A percentile compares a stretch with the other conserved stretches of the same genome.
phyloP scores from a whole-genome alignment of 805 yeast genomes.

The Scheffersomyces amazonensis region DNA sequence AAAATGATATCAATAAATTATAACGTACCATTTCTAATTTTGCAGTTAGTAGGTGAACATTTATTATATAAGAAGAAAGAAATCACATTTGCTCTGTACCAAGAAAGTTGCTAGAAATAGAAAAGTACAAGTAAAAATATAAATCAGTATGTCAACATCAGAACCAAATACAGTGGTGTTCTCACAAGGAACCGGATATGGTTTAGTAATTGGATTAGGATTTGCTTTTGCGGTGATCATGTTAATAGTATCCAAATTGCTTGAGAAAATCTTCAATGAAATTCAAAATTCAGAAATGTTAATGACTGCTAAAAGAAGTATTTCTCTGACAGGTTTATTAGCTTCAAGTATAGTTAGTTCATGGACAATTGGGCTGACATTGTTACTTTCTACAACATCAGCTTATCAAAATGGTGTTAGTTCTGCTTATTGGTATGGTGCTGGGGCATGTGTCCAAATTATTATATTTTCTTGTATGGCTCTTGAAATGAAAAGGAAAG shows the following conservation, averaged over 20 bases:
- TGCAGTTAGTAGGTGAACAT: too few relatives aligned
- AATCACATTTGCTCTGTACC: too few relatives aligned
- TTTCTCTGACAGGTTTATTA: slow-evolving; percentile 35
- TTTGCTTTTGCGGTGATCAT: slow-evolving; percentile 38
- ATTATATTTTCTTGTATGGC: slow-evolving; percentile 83
- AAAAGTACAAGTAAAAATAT: too few relatives aligned
- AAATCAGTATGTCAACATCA: too few relatives aligned
- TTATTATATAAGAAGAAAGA: too few relatives aligned
- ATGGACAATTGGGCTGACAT: slow-evolving; percentile 50
- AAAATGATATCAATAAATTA: too few relatives aligned
- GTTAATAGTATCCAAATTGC: slow-evolving; percentile 28
- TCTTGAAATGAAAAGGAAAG: slow-evolving; percentile 81
- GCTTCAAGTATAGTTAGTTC: slow-evolving; percentile 40
- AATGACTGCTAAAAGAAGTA: slow-evolving; percentile 42
- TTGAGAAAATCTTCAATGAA: slow-evolving; percentile 35
- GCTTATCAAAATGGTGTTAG: slow-evolving; percentile 19
- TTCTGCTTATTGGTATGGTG: slow-evolving; percentile 55
- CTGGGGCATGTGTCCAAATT: slow-evolving; percentile 90
- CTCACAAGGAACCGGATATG: slow-evolving; percentile 32
- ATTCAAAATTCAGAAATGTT: slow-evolving; percentile 43
- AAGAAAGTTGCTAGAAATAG: too few relatives aligned
- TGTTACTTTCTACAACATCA: slow-evolving; percentile 20
- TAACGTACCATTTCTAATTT: too few relatives aligned
- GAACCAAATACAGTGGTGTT: too few relatives aligned
- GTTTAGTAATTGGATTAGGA: slow-evolving; percentile 42